Conservation (phyloP, 2,329 filamentous ascomycete species). For the Thelonectria rubi region DNA sequence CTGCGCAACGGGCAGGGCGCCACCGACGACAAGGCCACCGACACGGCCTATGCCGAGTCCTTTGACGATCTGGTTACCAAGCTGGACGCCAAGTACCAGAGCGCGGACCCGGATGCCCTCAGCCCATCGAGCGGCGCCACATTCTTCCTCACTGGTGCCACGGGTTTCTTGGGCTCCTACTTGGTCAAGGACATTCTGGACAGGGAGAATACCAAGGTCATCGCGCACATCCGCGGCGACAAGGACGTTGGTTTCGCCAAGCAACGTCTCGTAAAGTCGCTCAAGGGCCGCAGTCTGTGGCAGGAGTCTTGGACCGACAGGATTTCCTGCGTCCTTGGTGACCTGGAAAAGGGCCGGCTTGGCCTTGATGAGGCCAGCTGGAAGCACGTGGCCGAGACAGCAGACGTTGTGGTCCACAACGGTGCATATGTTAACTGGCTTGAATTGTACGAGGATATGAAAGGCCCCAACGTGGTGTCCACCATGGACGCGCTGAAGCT, state of each 20-base stretch:
- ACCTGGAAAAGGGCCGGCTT: slow-evolving; percentile 76
- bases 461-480: slow-evolving; percentile 77
- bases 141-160: slow-evolving; percentile 89
- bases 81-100: slow-evolving; percentile 54
- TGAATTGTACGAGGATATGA: slow-evolving; percentile 75
- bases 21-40: slow-evolving; percentile 7
- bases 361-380: slow-evolving; percentile 74
- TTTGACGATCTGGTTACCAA: neutral
- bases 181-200: slow-evolving; percentile 77
- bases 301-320: slow-evolving; percentile 70
- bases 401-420: slow-evolving; percentile 83
- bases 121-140: slow-evolving; percentile 54
- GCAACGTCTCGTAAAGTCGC: slow-evolving; percentile 72
- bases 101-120: slow-evolving; percentile 48
- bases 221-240: slow-evolving; percentile 76
- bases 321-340: slow-evolving; percentile 75
- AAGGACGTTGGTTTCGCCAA: slow-evolving; percentile 69
- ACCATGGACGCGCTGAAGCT: slow-evolving; percentile 81
- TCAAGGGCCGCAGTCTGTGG: slow-evolving; percentile 84
- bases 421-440: slow-evolving; percentile 87
- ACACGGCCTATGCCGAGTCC: slow-evolving; percentile 9
- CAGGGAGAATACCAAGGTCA: slow-evolving; percentile 54
- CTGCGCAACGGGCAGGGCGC: slow-evolving; percentile 8
- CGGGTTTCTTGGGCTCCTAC: slow-evolving; percentile 81
- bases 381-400: slow-evolving; percentile 70